Percentiles rank a stretch among this genome's conserved stretches.
phyloP scores from a whole-genome alignment of 2,329 filamentous ascomycete genomes.

The Alternaria sp. region DNA sequence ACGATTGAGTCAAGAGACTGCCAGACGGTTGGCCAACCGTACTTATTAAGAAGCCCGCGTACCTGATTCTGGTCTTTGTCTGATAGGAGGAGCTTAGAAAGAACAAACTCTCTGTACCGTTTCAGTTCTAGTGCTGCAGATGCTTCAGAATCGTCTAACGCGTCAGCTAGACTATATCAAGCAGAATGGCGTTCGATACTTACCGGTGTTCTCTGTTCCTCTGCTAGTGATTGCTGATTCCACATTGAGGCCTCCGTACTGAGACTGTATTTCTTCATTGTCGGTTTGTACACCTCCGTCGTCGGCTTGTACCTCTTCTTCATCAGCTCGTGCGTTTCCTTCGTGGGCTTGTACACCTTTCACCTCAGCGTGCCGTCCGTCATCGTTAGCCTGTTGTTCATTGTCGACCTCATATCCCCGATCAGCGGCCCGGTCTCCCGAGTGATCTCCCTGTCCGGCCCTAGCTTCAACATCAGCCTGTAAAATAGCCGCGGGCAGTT shows the following conservation, averaged over 20 bases:
- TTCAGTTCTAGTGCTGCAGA: neutral
- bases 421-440: too few species aligned
- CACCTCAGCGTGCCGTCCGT: too few species aligned
- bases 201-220: neutral
- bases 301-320: too few species aligned
- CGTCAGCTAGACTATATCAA: neutral
- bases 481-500: neutral
- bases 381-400: too few species aligned
- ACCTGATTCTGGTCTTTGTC: neutral
- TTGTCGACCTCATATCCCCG: too few species aligned
- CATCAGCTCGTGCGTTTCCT: too few species aligned
- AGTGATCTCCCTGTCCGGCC: neutral
- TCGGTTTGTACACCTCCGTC: too few species aligned
- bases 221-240: too few species aligned
- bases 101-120: neutral
- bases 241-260: too few species aligned
- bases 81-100: neutral
- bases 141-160: neutral
- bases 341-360: too few species aligned
- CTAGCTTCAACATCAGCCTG: neutral
- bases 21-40: neutral
- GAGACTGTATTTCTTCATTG: too few species aligned
- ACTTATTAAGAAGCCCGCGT: neutral
- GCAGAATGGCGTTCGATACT: neutral
- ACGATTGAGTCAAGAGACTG: neutral